Percentiles rank a stretch among this genome's conserved stretches.
These are phyloP conservation scores for Colletotrichum shisoi DNA, from an alignment of 2,329 filamentous ascomycete genomes.

Conservation along the genomic window DNA sequence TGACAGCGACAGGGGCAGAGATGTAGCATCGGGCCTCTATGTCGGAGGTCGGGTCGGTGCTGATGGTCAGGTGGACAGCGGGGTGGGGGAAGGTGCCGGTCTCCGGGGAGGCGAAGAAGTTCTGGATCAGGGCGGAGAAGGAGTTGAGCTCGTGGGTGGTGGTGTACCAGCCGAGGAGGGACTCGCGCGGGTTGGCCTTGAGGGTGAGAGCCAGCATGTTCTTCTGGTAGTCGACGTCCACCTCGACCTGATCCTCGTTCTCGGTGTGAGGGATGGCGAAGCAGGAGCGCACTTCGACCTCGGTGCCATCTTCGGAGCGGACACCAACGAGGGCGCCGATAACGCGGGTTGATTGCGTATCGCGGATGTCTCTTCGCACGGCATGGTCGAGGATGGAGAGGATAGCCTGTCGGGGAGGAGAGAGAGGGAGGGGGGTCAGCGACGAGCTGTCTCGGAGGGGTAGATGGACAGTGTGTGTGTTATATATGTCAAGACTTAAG, in stretches of 20 bases:
- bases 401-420: conserved; percentile 59
- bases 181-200: conserved; percentile 91
- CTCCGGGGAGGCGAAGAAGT: conserved; percentile 97
- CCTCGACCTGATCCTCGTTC: conserved; percentile 97
- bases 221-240: conserved; percentile 99
- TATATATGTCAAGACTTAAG: conserved; percentile 10
- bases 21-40: conserved; percentile 95
- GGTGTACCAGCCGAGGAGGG: conserved; percentile 97
- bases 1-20: conserved; percentile 92
- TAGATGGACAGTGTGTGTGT: neutral
- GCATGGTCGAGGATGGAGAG: conserved; percentile 92
- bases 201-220: conserved; percentile 96
- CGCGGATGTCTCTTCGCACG: conserved; percentile 77
- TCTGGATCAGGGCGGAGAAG: conserved; percentile 98
- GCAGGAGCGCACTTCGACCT: conserved; percentile 93
- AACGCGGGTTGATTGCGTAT: conserved; percentile 88
- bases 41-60: conserved; percentile 84
- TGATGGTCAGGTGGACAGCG: conserved; percentile 96
- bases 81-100: conserved; percentile 97
- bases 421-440: conserved; percentile 22
- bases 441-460: conserved; percentile 9
- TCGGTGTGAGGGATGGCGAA: conserved; percentile 99
- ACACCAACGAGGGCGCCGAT: conserved; percentile 95
- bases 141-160: conserved; percentile 97
- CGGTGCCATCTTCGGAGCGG: conserved; percentile 93